Base-by-base conservation (phyloP, 2,329 filamentous ascomycete genomes). In the Neopestalotiopsis sp. region DNA sequence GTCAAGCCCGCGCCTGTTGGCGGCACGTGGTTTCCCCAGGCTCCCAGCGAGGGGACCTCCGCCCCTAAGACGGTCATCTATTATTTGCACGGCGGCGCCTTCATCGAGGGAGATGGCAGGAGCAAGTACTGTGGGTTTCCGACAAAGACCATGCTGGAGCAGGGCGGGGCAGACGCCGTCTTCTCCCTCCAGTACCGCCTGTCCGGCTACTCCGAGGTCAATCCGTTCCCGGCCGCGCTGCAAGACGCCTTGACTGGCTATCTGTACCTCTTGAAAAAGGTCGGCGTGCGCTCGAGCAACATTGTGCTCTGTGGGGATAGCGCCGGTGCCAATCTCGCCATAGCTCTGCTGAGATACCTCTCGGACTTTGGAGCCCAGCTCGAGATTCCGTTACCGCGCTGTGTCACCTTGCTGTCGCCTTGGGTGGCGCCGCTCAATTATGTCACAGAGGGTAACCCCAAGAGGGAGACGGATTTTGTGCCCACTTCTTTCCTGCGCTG, bases 51-150 rank as follows among this genome's bases (percentile, higher is more conserved):
- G 17, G 5, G 30, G 17, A 34, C 56, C 2, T 17, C 24, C 34
- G 9, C 28, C 24, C 20, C 12, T 4, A 70, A 65, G 28, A 77
- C 72, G 2, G 79, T 85, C 1, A 72, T 85, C 9, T 75, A 86
- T 4, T 84, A 86, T 69, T 77, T 86, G 66, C 85, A 86, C 72
- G 84, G 84, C 60, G 85, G 85, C 49, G 84, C 82, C 1, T 87
- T 80, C 71, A 81, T 85, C 1, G 73, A 81, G 28, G 83, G 82
- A 59, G 80, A 84, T 69, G 83, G 82, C 12, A n/a, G 80, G 83
- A 69, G 83, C 82, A 12, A 72, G 82, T 24, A 78, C 75, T 6
- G 68, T 69, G 79, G 80, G 0, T 79, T 76, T 68, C 68, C 72
- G 0, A 76, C 78, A 2, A 74, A 76, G 65, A 80, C 74, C 1